Evolutionary conservation across 2,329 filamentous ascomycete species (phyloP), one percentile per base, ranked within the genome.

Genomic region (Cladorrhinum sp.): DNA sequence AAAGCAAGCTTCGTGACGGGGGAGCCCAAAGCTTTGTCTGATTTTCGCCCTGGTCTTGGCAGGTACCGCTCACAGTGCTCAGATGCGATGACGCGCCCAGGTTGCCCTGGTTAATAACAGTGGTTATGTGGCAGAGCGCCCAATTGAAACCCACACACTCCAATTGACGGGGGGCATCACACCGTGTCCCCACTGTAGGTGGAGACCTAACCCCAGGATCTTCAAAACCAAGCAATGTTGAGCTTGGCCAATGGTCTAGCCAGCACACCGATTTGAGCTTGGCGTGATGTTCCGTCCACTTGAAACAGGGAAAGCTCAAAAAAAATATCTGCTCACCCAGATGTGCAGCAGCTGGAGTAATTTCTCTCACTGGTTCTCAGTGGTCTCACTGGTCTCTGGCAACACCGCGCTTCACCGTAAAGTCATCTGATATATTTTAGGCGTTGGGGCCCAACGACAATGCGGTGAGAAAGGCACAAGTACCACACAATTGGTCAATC

Each of bases 401-500:
- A n/a, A n/a, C n/a, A n/a, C n/a, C n/a, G n/a, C n/a, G n/a, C n/a
- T n/a, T 20, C 18, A 50, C 53, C 23, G 13, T 8, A 12, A 16
- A 41, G 53, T 56, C 53, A 56, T 49, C 38, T 56, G 53, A 48
- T 48, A 48, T 48, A 48, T 55, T 45, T 48, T 50, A 24, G 49
- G 36, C 24, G 36, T 55, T 29, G 38, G 20, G 20, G 22, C 53
- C 53, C 24, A 49, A 56, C 25, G 16, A 50, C 49, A 22, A 27
- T 27, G 49, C 24, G 49, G 49, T 50, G 36, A 27, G 53, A 27
- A 24, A 20, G 53, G 53, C 53, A 49, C 53, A 20, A 48, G 18
- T 23, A 6, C 32, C 12, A 6, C 18, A 22, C 38, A 22, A 29
- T 48, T 55, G 53, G 36, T 23, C 53, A 55, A 27, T 54, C 36